These are phyloP conservation scores for Ilyonectria robusta DNA, from an alignment of 2,329 filamentous ascomycete genomes.

Conservation along the genomic window DNA sequence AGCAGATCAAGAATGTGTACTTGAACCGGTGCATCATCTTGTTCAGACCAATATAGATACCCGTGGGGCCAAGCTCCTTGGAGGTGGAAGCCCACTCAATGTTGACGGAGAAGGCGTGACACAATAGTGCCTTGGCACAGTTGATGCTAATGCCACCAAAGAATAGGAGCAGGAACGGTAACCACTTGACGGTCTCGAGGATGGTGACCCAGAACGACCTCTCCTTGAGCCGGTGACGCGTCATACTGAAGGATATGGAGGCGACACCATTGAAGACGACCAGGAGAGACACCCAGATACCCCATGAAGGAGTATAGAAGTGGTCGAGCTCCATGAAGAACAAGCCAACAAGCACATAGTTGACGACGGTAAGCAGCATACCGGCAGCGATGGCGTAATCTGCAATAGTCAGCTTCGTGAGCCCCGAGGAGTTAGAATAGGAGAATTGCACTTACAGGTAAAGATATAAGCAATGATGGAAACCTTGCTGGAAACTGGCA, in stretches of 20 bases:
- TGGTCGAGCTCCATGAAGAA: constrained; percentile 77
- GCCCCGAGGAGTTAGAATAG: neutral
- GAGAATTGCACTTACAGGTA: constrained; percentile 58
- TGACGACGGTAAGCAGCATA: constrained; percentile 75
- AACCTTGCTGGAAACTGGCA: constrained; percentile 75
- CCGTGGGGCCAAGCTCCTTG: constrained; percentile 47
- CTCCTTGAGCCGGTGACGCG: constrained; percentile 46
- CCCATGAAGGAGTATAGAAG: constrained; percentile 77
- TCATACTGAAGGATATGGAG: constrained; percentile 45
- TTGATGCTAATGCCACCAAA: constrained; percentile 50
- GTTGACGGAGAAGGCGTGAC: constrained; percentile 46
- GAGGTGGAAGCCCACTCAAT: constrained; percentile 50
- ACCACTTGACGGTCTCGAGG: constrained; percentile 45
- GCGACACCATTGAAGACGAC: constrained; percentile 47
- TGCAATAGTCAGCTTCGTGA: neutral
- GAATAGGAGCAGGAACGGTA: constrained; percentile 48
- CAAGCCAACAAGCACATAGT: constrained; percentile 81
- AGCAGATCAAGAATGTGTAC: constrained; percentile 49
- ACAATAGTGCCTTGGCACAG: constrained; percentile 47
- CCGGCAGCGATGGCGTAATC: constrained; percentile 78
- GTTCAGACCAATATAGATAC: constrained; percentile 52
- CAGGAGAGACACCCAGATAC: constrained; percentile 67
- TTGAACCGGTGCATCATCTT: constrained; percentile 63
- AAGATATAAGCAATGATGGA: constrained; percentile 79
- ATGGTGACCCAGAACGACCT: constrained; percentile 47